A percentile compares a stretch with the other conserved stretches of the same genome.
These are phyloP conservation scores for Candolleomyces eurysporus DNA, from an alignment of 768 basidiomycete genomes.

Conservation along the genomic window DNA sequence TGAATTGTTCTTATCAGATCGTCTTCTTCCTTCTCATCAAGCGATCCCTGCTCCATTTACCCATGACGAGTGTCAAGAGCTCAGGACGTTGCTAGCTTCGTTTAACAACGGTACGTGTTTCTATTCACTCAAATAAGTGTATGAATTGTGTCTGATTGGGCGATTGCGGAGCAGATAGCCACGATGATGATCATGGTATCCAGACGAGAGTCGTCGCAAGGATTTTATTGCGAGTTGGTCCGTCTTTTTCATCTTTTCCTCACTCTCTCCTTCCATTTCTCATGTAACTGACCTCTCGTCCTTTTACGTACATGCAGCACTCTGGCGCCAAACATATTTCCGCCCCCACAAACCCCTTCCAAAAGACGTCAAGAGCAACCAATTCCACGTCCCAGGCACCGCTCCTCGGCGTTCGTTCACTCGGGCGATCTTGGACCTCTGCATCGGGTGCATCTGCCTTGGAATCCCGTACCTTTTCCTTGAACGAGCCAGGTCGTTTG, in stretches of 20 bases:
- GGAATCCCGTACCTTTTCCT: slow-evolving; percentile 80
- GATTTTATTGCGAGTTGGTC: slow-evolving; percentile 66
- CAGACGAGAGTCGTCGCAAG: slow-evolving; percentile 64
- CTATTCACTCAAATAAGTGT: background rate
- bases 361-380: slow-evolving; percentile 36
- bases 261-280: background rate
- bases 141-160: background rate
- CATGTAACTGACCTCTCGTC: slow-evolving; percentile 32
- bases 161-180: slow-evolving; percentile 12
- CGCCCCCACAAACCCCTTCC: slow-evolving; percentile 68
- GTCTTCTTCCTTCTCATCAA: slow-evolving; percentile 59
- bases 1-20: slow-evolving; percentile 40
- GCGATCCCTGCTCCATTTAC: slow-evolving; percentile 64
- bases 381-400: slow-evolving; percentile 17
- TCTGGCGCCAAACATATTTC: slow-evolving; percentile 72
- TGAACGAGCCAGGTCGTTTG: slow-evolving; percentile 46
- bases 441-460: slow-evolving; percentile 64
- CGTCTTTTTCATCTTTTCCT: slow-evolving; percentile 20
- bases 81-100: slow-evolving; percentile 53
- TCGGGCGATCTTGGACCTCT: slow-evolving; percentile 53
- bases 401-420: slow-evolving; percentile 37
- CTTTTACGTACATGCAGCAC: too few species aligned
- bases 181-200: slow-evolving; percentile 37
- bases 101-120: slow-evolving; percentile 20
- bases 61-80: slow-evolving; percentile 75